Evolutionary conservation across 345 rosid species (phyloP), one percentile per base, ranked within the genome.

Genomic region (Ailanthus altissimus): DNA sequence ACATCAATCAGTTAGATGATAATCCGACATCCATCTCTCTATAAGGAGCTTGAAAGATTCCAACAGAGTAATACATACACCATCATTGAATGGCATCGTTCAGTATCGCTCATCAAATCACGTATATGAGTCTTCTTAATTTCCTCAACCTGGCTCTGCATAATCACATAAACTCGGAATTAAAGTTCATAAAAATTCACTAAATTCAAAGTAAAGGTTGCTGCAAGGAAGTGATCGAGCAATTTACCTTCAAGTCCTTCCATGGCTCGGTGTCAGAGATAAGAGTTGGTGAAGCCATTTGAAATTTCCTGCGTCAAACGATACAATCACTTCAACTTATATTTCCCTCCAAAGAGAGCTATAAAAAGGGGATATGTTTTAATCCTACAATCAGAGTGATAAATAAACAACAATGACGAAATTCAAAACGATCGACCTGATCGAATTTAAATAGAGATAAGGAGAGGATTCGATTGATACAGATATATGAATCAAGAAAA

Each of bases 201-300:
- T 2, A 28, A 5, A 21, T 23, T 67, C 42, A 21, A 2, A 28
- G 3, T 51, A 20, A 10, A 7, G 10, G 7, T 38, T 21, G n/a
- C 60, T 28, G 36, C 56, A 49, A 80, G 61, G 32, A 25, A 21
- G 2, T 38, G 50, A 46, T 23, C 54, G 1, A 57, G 15, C 5
- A 59, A 38, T 46, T 51, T 63, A 93, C 99, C 98, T 93, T 90
- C 90, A 95, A 84, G 82, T 84, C 93, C 84, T 90, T 90, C 99
- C 97, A 92, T 2, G 96, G 85, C 49, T 89, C 90, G 13, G 94
- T 81, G 11, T 89, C 94, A 73, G 86, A 87, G 85, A 95, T 89
- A 77, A 92, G 72, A 83, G 94, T 54, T 46, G 90, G 81, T 26
- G 91, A 86, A 72, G 94, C 88, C 98, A 93, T 93, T 83, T 64